phyloP scores from a whole-genome alignment of 2,329 filamentous ascomycete genomes.

The Dactylellina drechsleri region DNA sequence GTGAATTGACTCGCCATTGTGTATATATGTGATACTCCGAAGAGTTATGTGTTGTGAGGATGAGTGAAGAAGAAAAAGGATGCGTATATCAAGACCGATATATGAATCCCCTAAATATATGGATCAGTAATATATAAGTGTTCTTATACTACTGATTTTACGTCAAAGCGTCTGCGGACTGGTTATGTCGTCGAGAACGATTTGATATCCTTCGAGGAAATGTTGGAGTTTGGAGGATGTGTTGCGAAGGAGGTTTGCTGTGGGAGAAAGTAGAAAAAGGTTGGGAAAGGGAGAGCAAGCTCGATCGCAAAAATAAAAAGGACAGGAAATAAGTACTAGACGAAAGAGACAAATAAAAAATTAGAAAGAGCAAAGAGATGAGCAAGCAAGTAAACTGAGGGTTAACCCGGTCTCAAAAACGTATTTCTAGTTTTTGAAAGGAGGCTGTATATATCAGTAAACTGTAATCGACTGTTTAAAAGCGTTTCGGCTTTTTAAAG shows the following conservation, averaged over 20 bases:
- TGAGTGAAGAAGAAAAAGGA: conserved; percentile 1
- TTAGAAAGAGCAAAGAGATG: conserved; percentile 29
- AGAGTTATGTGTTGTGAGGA: conserved; percentile 1
- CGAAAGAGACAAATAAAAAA: conserved; percentile 21
- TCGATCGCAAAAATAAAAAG: conserved; percentile 21
- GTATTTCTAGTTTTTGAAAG: conserved; percentile 45
- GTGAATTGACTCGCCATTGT: conserved; percentile 49
- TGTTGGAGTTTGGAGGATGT: conserved; percentile 55
- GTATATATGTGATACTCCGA: conserved; percentile 24
- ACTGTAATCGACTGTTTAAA: conserved; percentile 54
- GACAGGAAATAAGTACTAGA: conserved; percentile 21
- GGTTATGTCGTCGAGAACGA: conserved; percentile 30
- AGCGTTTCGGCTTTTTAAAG: conserved; percentile 52
- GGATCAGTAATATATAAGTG: conserved; percentile 24
- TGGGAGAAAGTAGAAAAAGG: conserved; percentile 44
- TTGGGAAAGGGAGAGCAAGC: conserved; percentile 41
- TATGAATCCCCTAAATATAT: conserved; percentile 36
- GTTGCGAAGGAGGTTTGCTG: conserved; percentile 38
- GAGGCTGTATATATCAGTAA: conserved; percentile 22
- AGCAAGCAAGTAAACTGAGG: conserved; percentile 52
- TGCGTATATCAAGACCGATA: conserved; percentile 19
- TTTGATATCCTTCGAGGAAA: conserved; percentile 42
- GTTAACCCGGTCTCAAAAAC: conserved; percentile 53
- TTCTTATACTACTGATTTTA: conserved; percentile 2
- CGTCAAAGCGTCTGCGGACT: conserved; percentile 20